Percentiles rank a stretch among this genome's conserved stretches.
phyloP scores from a whole-genome alignment of 108 stramenopile species.

The Ochromonas danica region DNA sequence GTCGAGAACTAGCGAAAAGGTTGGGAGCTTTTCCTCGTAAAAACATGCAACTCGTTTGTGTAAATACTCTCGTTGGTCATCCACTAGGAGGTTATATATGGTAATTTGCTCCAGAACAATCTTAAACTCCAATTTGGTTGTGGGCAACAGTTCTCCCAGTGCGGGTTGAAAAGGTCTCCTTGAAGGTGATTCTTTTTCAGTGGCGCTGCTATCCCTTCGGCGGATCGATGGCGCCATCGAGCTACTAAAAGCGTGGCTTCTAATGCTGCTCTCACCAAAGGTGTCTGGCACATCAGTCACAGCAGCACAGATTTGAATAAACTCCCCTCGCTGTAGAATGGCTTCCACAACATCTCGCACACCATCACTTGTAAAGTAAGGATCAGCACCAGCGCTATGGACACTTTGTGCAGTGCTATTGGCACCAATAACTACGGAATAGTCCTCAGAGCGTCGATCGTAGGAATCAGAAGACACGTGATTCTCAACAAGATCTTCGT shows the following conservation, averaged over 20 bases:
- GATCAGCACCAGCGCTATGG: not conserved
- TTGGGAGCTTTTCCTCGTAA: not conserved
- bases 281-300: not conserved
- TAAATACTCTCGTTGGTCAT: slow-evolving; percentile 13
- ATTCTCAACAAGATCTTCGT: not conserved
- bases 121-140: not conserved
- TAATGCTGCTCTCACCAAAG: not conserved
- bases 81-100: not conserved
- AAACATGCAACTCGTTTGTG: not conserved
- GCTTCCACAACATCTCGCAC: not conserved
- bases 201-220: not conserved
- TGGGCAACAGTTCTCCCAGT: not conserved
- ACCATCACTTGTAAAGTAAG: not conserved
- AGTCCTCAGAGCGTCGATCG: not conserved
- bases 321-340: not conserved
- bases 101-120: slow-evolving; percentile 7
- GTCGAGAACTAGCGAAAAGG: not conserved
- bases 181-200: not conserved
- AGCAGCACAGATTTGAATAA: not conserved
- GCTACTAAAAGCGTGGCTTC: not conserved
- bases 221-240: not conserved
- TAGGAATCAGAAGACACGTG: not conserved
- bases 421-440: not conserved
- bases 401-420: not conserved
- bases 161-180: not conserved